Evolutionary conservation across 345 rosid species (phyloP).

Genomic region (Citropsis articulata): DNA sequence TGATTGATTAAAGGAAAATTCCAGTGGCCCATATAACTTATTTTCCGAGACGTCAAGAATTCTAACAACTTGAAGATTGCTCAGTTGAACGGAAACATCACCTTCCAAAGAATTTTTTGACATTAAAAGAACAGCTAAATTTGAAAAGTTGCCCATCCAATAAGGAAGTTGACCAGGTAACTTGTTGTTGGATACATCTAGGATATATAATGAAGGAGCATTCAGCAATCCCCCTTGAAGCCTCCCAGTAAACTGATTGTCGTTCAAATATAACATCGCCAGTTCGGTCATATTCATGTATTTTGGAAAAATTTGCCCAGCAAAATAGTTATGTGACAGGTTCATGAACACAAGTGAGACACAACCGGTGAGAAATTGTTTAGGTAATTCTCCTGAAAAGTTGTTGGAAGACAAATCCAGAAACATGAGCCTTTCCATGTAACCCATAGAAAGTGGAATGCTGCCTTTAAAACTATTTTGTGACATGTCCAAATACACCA

Average conservation of each 20-base stretch:
- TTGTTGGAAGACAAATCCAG: neutral
- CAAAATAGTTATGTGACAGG: neutral
- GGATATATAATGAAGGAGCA: neutral
- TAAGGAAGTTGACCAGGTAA: no score
- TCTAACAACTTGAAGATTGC: neutral
- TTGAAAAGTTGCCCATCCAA: no score
- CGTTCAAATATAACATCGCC: neutral
- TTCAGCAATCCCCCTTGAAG: neutral
- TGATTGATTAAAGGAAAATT: neutral
- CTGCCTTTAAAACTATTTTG: no score
- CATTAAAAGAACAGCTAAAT: no score
- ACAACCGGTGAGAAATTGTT: neutral
- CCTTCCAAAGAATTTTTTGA: neutral
- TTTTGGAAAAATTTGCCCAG: no score
- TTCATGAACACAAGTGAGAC: neutral
- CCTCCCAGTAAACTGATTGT: neutral
- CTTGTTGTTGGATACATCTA: neutral
- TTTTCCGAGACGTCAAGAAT: neutral
- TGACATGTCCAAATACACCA: no score
- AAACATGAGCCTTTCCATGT: neutral
- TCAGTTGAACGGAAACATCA: neutral
- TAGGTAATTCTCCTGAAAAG: neutral
- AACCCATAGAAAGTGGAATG: neutral
- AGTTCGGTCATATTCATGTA: neutral
- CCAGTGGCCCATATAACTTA: neutral